Base-by-base conservation (phyloP, 2,329 filamentous ascomycete genomes). In the Nigrospora oryzae region DNA sequence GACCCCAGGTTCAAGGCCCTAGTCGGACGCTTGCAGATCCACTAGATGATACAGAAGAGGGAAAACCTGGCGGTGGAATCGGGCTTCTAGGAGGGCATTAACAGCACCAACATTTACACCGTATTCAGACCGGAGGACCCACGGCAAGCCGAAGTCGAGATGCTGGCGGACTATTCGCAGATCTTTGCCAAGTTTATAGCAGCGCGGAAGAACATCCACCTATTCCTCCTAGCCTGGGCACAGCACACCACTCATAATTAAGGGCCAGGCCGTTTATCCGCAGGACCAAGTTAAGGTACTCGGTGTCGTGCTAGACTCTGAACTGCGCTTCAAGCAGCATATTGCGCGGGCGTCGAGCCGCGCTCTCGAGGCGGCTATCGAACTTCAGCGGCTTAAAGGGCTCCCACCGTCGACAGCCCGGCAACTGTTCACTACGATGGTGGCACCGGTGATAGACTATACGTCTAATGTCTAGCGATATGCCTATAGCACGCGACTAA, bases 371-470 rank as follows among this genome's bases (percentile, higher is more conserved):
- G 51, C 46, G 15, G 51, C 49, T 28, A 13, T 53, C 5, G 51
- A 46, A n/a, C 33, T 53, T 12, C 51, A 47, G 41, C 45, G 50
- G 42, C 47, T 52, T 11, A 49, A 50, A 42, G 44, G 45, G 16
- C 41, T 53, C 12, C 46, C 42, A 12, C 47, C 46, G 17, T 45
- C 44, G 33, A 54, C 38, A 31, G 44, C 49, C 19, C 43, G 51
- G 42, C 46, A 53, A 42, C 40, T 53, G 6, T 54, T 49, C 40
- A 42, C 45, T 14, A 42, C 47, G 31, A 54, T 43, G 38, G 50
- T 54, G 13, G 49, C 47, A 12, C 50, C 44, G 19, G 42, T 51
- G 11, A 46, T 51, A 19, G 47, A 54, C 44, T 54, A 54, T 37
- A 49, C 50, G 30, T 48, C 52, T n/a, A 50, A 41, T n/a, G 44